Evolutionary conservation across 2,329 filamentous ascomycete species (phyloP), one percentile per base, ranked within the genome.

Genomic region (Claviceps quebecensis): DNA sequence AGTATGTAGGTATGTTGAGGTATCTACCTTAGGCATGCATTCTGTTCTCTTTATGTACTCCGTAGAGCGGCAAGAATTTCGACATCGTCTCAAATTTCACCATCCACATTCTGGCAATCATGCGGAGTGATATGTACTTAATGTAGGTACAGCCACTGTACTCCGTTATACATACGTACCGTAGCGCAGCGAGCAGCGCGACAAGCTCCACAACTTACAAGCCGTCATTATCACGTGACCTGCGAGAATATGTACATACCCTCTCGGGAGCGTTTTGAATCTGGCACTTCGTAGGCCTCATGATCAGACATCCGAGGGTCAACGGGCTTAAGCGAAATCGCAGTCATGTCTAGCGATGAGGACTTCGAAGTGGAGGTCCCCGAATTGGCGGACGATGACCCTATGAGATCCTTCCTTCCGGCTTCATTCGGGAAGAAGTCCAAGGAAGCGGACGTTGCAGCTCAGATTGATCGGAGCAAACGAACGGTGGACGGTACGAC

Each of bases 341-440:
- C 19, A 53, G 43, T 23, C 51, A 82, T 82, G 79, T 77, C 74
- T 60, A 76, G 79, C 67, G 76, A 77, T 58, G 77, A 80, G 49
- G 78, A 83, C 46, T 71, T 74, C 59, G 72, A 77, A 55, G 69
- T 83, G 43, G 77, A 82, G 58, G 61, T 57, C 34, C 72, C 76
- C 17, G 71, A 73, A 37, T 60, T 83, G 54, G 73, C 75, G 37
- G 71, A 69, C 19, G 79, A 87, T 62, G 84, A 88, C 56, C 81
- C 83, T 41, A 77, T 91, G 74, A 78, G 83, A 61, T 76, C 80
- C 48, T 94, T 89, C 63, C 70, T 96, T 54, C 90, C 91, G 0
- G 75, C 82, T 2, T 80, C 87, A 0, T 96, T 97, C 64, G 91
- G 91, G 49, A 95, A 91, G 66, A 84, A 86, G 64, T 76, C 81